Evolutionary conservation across 352 stramenopile genomes (phyloP), one percentile per base, ranked within the genome.

Genomic region (Globisporangium rhizosaccharum): DNA sequence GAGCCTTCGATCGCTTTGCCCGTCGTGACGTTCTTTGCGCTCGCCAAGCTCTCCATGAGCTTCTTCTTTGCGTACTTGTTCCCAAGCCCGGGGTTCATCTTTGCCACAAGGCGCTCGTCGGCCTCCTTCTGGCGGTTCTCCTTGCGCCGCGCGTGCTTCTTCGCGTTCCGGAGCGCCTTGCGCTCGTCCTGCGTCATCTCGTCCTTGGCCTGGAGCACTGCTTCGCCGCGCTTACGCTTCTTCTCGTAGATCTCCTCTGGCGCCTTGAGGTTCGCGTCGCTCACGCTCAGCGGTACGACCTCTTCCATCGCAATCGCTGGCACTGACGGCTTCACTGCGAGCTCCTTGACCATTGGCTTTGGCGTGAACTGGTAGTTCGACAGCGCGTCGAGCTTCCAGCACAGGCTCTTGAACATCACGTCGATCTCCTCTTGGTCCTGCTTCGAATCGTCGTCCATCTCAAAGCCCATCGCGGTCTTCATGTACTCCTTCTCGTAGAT

Each of bases 51-150:
- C 67, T 94, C 79, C 62, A 92, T 73, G 74, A 94, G 80, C 62
- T 94, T 96, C 80, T 86, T 94, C 72, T 97, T 97, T 64, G 96
- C 94, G 77, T 98, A 98, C 57, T 97, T 97, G 77, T 98, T 98
- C 62, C 92, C 92, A 39, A 98, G 74, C 0, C 92, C 92, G n/a
- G 94, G 92, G 70, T 98, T 92, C 62, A 98, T 79, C 71, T 97
- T 96, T 42, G 92, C 94, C 70, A 97, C 87, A 15, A 98, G 76
- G 51, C 85, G 88, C 65, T 98, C 89, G 71, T 98, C 90, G 25
- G 90, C 90, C 25, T 90, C 77, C 53, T 85, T 91, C 62, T 96
- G 85, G 50, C 87, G 82, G 57, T 94, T 87, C 59, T 90, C 82
- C 73, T 98, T 98, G 58, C 92, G 78, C 59, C 92, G 79, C 26